phyloP scores from a whole-genome alignment of 768 basidiomycete species.

The Floccularia luteovirens region DNA sequence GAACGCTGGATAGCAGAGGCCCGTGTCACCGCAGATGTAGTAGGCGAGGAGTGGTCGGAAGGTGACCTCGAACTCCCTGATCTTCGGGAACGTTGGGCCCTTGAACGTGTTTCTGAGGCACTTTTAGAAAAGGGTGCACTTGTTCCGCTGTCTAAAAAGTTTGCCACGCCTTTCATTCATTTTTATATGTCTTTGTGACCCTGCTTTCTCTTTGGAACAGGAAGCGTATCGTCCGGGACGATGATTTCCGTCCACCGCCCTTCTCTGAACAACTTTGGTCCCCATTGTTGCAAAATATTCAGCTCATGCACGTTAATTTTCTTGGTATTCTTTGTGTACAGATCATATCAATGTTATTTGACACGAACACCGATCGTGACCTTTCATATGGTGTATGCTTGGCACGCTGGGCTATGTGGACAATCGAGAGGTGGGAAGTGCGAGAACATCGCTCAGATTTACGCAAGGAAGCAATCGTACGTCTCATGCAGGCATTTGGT shows the following conservation, averaged over 20 bases:
- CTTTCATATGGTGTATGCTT: slow-evolving; percentile 49
- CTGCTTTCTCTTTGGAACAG: slow-evolving; percentile 54
- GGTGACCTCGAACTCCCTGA: slow-evolving; percentile 32
- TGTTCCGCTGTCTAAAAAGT: slow-evolving; percentile 85
- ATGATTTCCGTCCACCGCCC: slow-evolving; percentile 42
- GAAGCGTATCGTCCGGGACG: slow-evolving; percentile 40
- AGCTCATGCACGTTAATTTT: slow-evolving; percentile 48
- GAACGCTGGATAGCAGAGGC: slow-evolving; percentile 80
- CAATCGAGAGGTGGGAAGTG: slow-evolving; percentile 29
- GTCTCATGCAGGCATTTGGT: slow-evolving; percentile 41
- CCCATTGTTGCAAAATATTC: slow-evolving; percentile 53
- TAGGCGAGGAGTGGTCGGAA: too few relatives aligned
- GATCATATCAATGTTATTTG: slow-evolving; percentile 30
- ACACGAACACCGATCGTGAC: slow-evolving; percentile 19
- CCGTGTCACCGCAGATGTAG: slow-evolving; percentile 49
- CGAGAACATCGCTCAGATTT: slow-evolving; percentile 28
- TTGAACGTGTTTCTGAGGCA: slow-evolving; percentile 59
- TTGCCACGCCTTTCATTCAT: slow-evolving; percentile 10
- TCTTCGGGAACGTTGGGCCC: slow-evolving; percentile 54
- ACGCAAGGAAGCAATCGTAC: slow-evolving; percentile 34
- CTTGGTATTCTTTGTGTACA: slow-evolving; percentile 36
- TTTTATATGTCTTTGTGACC: slow-evolving; percentile 27
- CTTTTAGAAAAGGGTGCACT: slow-evolving; percentile 67
- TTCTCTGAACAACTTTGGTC: slow-evolving; percentile 55
- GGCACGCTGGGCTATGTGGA: slow-evolving; percentile 68